Evolutionary conservation across 495 filamentous ascomycete species (phyloP).

Genomic region (Amorphotheca resinae): DNA sequence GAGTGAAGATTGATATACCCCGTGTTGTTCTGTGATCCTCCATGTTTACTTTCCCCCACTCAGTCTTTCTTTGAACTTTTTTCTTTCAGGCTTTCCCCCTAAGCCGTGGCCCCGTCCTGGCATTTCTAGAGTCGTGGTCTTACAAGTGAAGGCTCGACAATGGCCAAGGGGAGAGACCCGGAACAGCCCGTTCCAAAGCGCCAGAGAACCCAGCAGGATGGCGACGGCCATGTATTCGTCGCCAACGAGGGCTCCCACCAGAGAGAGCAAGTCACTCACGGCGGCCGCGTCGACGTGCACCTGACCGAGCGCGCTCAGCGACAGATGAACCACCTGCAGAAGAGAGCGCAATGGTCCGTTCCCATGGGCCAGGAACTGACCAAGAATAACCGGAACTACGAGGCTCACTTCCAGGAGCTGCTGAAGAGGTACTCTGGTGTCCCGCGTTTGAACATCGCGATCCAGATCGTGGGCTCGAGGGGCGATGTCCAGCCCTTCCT

Average conservation of each 20-base stretch:
- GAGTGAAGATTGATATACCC: too few relatives aligned
- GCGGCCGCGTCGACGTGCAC: slow-evolving; percentile 11
- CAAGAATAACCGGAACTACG: slow-evolving; percentile 7
- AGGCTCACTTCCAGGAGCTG: slow-evolving; percentile 1
- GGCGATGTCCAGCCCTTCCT: slow-evolving; percentile 71
- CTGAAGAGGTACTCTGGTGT: slow-evolving; percentile 9
- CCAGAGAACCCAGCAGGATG: too few relatives aligned
- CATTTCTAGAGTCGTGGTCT: too few relatives aligned
- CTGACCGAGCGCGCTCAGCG: slow-evolving; percentile 1
- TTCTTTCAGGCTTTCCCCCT: too few relatives aligned
- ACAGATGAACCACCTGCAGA: slow-evolving; percentile 6
- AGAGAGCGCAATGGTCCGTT: neutral
- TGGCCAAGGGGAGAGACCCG: too few relatives aligned
- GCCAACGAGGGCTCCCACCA: neutral
- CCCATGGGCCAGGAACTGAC: slow-evolving; percentile 9
- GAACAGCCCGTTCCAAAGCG: too few relatives aligned
- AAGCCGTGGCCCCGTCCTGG: too few relatives aligned
- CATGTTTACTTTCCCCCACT: too few relatives aligned
- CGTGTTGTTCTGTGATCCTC: too few relatives aligned
- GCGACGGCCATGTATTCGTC: too few relatives aligned
- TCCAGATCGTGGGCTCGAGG: slow-evolving; percentile 65
- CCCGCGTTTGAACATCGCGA: slow-evolving; percentile 55
- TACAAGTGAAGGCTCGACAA: too few relatives aligned
- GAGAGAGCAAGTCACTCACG: neutral
- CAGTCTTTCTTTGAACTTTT: too few relatives aligned